Evolutionary conservation across 2,329 filamentous ascomycete species (phyloP), one percentile per base, ranked within the genome.

Genomic region (Metarhizium anisopliae): DNA sequence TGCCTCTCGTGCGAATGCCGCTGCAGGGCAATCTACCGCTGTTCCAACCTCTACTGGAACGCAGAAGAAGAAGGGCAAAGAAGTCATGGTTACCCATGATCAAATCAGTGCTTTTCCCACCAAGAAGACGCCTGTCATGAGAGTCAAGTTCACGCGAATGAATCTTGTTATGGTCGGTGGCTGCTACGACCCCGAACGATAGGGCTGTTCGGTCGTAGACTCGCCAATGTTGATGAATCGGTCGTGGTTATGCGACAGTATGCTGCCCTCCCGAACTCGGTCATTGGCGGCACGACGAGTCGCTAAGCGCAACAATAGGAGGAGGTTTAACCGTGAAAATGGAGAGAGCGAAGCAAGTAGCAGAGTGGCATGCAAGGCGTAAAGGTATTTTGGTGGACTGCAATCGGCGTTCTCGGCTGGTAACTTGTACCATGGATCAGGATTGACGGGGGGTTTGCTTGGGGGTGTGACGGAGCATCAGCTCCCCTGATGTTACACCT

Each of bases 91-190:
- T 49, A 92, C 87, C 0, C 86, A 91, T 0, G 94, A 99, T 67
- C 94, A 97, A 72, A 95, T 99, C 72, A 90, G 85, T 60, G 92
- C 90, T 1, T 97, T 96, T 68, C 86, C 90, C 0, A 97, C 94
- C 4, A 99, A 99, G 81, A 96, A 95, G 74, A 93, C 88, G 16
- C 92, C 93, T 0, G 89, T 97, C 11, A 89, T 95, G 72, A 94
- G 93, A 72, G 92, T 95, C 54, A 84, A 87, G 66, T 96, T 96
- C 65, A 97, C 94, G 3, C 80, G 90, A 58, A 96, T 96, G 90
- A 99, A 99, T 68, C 72, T 97, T 61, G 87, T 96, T 13, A 78
- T 97, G 59, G 91, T 91, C 25, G 90, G 89, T 50, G 90, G 92
- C 29, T 85, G 82, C 64, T 86, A 83, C 63, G 78, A 83, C 53